Base-by-base conservation (phyloP, 768 basidiomycete species). In the Rhodotorula babjevae region DNA sequence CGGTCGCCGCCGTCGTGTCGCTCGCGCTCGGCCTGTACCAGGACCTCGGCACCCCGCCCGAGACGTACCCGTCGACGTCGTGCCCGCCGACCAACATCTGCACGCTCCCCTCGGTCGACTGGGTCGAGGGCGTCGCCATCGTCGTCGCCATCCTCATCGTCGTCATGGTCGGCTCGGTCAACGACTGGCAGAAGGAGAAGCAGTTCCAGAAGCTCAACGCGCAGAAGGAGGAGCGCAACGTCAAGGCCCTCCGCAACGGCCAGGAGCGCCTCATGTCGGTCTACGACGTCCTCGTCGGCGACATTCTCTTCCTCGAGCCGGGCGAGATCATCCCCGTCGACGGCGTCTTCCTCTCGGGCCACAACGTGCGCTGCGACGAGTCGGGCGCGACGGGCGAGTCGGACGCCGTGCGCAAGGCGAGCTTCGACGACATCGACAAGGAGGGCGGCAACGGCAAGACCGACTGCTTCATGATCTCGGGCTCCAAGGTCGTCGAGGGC, bases 181-280 rank as follows among this genome's bases (percentile, higher is more conserved):
- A 97, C 78, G 96, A 99, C 81, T 99, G 91, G 90, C 93, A 97
- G 82, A 98, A 98, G 82, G 96, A 99, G 81, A 88, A 88, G 3
- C 96, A 98, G 82, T 99, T 99, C 84, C 88, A 89, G 78, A 84
- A 84, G 29, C 86, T 99, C 55, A 98, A 97, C 79, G 91, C 90
- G 77, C 61, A 68, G 29, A 67, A 67, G 66, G 66, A 67, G 31
- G 67, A 63, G 47, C 59, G 71, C 57, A 87, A 85, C 11, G 87
- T 93, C 77, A 93, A 93, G 81, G 88, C 90, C 63, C 88, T 92
- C 71, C 88, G 93, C 21, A 83, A 86, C 67, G 88, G 88, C 46
- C 81, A 81, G 36, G 90, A 93, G 74, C 85, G 84, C 62, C 82
- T 91, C 42, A 84, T 95, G 76, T 90, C 91, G 74, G 86, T 95